Evolutionary conservation across 1,139 yeast genomes (phyloP), one percentile per base, ranked within the genome.

Genomic region (Taphrina wiesneri): DNA sequence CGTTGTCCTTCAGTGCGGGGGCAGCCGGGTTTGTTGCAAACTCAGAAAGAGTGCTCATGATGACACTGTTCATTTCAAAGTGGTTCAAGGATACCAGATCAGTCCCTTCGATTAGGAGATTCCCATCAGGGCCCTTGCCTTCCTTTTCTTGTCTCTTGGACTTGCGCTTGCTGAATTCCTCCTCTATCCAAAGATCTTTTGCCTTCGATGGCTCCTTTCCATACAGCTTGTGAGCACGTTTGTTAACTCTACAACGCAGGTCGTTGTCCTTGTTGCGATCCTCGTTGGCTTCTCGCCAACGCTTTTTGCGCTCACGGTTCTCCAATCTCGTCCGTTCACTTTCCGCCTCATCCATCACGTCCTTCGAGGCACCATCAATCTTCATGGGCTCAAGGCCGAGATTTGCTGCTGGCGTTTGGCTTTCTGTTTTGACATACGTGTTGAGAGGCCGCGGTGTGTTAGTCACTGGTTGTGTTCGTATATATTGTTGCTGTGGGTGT

Each of bases 261-360:
- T 92, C 98, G 72, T 89, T 88, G 74, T 90, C 97, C 77, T 90
- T 87, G 74, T 92, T 92, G 70, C 95, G 81, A 69, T 87, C 88
- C 17, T 84, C 83, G 74, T 92, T 91, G 43, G 85, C 86, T 69
- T 86, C 93, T 73, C 98, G 83, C 98, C 98, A 93, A 71, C 85
- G 84, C 77, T 91, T 87, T 77, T 93, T 93, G 46, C 98, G 81
- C 69, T 88, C 93, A 61, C 96, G 81, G 72, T 91, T 91, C 67
- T 87, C 96, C 30, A 84, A 74, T 7, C 69, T 62, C 7, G 59
- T 66, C 13, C 67, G 61, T n/a, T 65, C 69, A 51, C 28, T 43
- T 23, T 60, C 57, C 19, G 56, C 49, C 23, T 59, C 63, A 7
- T 47, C 56, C 6, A 41, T 41, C n/a, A 28, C 62, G 13, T 56